Conservation (phyloP, 2,329 filamentous ascomycete species). For the Knufia petricola region DNA sequence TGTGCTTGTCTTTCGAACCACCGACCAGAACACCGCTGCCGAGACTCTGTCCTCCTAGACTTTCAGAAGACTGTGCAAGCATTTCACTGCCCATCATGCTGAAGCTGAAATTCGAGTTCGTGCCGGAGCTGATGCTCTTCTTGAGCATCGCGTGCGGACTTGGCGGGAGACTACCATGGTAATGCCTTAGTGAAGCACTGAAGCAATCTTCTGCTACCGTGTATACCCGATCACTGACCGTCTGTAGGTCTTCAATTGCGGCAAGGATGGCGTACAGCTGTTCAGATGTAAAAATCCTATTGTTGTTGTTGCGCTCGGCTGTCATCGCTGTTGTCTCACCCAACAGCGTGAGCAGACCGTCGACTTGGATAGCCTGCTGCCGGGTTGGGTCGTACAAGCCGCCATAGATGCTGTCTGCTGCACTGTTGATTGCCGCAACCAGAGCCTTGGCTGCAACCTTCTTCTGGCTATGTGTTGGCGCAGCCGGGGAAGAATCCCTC, state of each 20-base stretch:
- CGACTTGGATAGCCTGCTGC: conserved; percentile 77
- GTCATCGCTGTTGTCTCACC: conserved; percentile 72
- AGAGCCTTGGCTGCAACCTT: conserved; percentile 64
- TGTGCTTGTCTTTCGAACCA: conserved; percentile 19
- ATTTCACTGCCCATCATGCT: conserved; percentile 66
- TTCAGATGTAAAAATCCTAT: conserved; percentile 52
- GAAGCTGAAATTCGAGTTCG: conserved; percentile 50
- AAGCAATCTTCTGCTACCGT: conserved; percentile 70
- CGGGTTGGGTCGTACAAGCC: conserved; percentile 74
- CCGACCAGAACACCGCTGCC: conserved; percentile 43
- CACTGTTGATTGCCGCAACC: conserved; percentile 72
- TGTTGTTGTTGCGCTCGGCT: conserved; percentile 46
- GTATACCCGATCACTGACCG: conserved; percentile 63
- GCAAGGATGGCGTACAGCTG: conserved; percentile 69
- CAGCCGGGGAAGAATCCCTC: conserved; percentile 47
- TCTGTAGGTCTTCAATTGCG: conserved; percentile 69
- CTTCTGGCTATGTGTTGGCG: conserved; percentile 43
- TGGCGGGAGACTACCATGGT: conserved; percentile 48
- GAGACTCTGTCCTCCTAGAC: conserved; percentile 43
- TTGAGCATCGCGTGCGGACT: conserved; percentile 59
- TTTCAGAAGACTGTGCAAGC: conserved; percentile 48
- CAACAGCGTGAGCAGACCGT: conserved; percentile 72
- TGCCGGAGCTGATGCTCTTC: conserved; percentile 48
- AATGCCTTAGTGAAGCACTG: conserved; percentile 61
- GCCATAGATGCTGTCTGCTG: conserved; percentile 82